Conservation (phyloP, 2,329 filamentous ascomycete species). For the Claviceps arundinis region DNA sequence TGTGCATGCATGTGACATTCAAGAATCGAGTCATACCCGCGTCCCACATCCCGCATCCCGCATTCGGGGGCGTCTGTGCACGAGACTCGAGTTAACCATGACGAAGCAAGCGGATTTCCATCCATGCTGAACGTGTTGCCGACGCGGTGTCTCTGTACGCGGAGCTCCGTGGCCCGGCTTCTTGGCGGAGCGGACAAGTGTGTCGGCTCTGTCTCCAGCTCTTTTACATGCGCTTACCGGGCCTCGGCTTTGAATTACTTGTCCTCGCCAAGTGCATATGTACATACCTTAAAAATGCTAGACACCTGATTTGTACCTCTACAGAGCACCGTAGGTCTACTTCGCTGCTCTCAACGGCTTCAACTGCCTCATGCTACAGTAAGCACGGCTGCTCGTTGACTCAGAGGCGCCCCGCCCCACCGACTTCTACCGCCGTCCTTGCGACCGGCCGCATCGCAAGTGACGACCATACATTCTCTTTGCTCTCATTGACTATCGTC, state of each 20-base stretch:
- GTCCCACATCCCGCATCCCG: not conserved
- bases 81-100: not conserved
- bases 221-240: not conserved
- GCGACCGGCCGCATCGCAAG: conserved; percentile 3
- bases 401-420: conserved; percentile 12
- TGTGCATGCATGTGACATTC: too few species aligned
- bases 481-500: not conserved
- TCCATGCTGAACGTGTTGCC: not conserved
- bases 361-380: not conserved
- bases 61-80: not conserved
- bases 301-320: not conserved
- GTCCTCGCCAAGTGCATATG: too few species aligned
- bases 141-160: not conserved
- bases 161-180: not conserved
- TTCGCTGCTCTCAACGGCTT: conserved; percentile 6
- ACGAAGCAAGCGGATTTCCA: not conserved
- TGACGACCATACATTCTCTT: not conserved
- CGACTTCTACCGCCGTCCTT: conserved; percentile 4
- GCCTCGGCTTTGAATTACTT: conserved; percentile 5
- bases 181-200: not conserved
- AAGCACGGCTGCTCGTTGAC: conserved; percentile 8
- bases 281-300: too few species aligned
- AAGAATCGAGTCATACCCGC: not conserved
- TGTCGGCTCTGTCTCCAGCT: not conserved
- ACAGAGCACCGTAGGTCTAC: conserved; percentile 7